Evolutionary conservation across 169 alveolate genomes (phyloP).

Genomic region (Perkinsus olseni): DNA sequence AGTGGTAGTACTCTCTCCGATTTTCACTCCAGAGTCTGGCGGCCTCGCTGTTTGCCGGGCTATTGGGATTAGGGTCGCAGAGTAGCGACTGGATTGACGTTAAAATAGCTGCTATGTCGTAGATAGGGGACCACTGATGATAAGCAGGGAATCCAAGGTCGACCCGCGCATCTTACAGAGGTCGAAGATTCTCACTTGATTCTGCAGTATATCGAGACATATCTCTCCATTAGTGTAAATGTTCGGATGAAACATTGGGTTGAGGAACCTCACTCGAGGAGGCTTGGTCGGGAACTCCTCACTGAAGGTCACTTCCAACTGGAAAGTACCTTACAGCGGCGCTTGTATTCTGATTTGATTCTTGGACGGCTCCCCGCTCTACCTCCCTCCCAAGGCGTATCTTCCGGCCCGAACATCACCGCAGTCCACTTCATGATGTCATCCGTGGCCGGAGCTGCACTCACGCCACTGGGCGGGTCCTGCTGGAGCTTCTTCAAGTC

Average conservation of each 20-base stretch:
- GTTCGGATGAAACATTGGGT: slow-evolving; percentile 72
- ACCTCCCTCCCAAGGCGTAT: slow-evolving; percentile 97
- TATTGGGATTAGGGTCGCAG: slow-evolving; percentile 91
- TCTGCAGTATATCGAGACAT: slow-evolving; percentile 85
- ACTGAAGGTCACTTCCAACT: slow-evolving; percentile 62
- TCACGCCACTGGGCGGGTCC: slow-evolving; percentile 82
- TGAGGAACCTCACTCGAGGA: slow-evolving; percentile 58
- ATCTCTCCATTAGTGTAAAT: slow-evolving; percentile 87
- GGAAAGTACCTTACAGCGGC: slow-evolving; percentile 47
- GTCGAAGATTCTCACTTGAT: slow-evolving; percentile 42
- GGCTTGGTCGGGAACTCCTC: slow-evolving; percentile 72
- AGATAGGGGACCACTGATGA: slow-evolving; percentile 87
- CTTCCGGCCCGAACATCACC: slow-evolving; percentile 94
- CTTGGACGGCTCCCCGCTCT: slow-evolving; percentile 3
- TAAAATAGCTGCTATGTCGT: slow-evolving; percentile 89
- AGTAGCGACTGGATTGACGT: slow-evolving; percentile 91
- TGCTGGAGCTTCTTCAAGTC: slow-evolving; percentile 82
- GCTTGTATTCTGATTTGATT: too few relatives aligned
- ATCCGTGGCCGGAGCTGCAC: slow-evolving; percentile 89
- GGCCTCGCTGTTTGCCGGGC: slow-evolving; percentile 96
- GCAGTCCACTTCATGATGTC: slow-evolving; percentile 93
- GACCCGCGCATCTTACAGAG: too few relatives aligned
- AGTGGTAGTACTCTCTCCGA: slow-evolving; percentile 68
- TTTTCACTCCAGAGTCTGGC: slow-evolving; percentile 85
- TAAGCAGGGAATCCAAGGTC: neutral